A percentile compares a stretch with the other conserved stretches of the same genome.
phyloP scores from a whole-genome alignment of 2,329 filamentous ascomycete species.

The Microdochium trichocladiopsis region DNA sequence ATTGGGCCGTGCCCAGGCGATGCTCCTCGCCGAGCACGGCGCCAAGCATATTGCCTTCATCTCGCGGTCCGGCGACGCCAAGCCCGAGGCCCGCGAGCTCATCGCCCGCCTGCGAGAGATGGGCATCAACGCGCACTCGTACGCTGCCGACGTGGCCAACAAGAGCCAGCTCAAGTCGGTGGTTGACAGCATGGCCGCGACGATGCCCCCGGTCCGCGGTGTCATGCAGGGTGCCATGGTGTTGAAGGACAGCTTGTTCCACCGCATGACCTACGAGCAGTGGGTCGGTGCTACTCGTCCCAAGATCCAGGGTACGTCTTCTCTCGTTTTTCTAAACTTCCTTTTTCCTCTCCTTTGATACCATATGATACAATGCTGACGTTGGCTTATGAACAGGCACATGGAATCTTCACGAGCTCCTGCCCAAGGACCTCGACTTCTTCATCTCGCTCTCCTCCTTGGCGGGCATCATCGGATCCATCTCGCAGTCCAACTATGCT shows the following conservation, averaged over 20 bases:
- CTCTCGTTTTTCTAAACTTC: too few species aligned
- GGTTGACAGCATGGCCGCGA: neutral
- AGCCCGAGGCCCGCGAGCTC: neutral
- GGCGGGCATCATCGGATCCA: slow-evolving; percentile 10
- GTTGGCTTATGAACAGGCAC: slow-evolving; percentile 4
- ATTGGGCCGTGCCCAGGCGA: neutral
- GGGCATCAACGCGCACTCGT: slow-evolving; percentile 1
- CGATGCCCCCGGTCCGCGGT: neutral
- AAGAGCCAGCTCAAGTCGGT: neutral
- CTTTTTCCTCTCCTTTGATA: too few species aligned
- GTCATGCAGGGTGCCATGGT: neutral
- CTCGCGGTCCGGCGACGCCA: neutral
- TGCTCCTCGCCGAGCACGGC: neutral
- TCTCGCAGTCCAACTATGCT: slow-evolving; percentile 16
- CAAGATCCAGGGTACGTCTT: slow-evolving; percentile 14
- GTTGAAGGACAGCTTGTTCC: slow-evolving; percentile 1
- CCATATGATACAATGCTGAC: too few species aligned
- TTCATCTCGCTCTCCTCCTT: slow-evolving; percentile 13
- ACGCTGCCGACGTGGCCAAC: neutral
- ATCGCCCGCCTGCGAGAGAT: neutral
- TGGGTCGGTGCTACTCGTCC: slow-evolving; percentile 14
- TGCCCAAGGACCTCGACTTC: slow-evolving; percentile 11
- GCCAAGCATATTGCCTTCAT: neutral
- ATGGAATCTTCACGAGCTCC: slow-evolving; percentile 17
- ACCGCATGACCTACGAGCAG: slow-evolving; percentile 11